Percentiles rank a stretch among this genome's conserved stretches.
phyloP scores from a whole-genome alignment of 768 basidiomycete species.

The Lactarius deliciosus region DNA sequence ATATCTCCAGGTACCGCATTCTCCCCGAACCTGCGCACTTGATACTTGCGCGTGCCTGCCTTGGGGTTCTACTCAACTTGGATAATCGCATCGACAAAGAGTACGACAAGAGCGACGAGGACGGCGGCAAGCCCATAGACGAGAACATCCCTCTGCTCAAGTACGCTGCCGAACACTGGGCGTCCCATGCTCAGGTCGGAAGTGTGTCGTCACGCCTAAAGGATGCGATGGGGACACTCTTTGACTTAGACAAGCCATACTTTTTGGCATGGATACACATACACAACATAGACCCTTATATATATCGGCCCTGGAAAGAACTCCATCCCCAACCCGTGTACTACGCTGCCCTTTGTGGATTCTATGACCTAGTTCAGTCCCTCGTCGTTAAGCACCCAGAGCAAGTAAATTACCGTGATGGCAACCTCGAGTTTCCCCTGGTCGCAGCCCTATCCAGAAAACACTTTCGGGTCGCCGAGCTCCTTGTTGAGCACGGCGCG shows the following conservation, averaged over 20 bases:
- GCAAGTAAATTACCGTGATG: background rate
- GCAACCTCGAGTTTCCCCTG: background rate
- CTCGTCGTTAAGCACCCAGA: background rate
- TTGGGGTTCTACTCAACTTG: background rate
- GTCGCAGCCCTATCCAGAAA: background rate
- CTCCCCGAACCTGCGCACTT: background rate
- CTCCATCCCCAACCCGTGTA: too few relatives aligned
- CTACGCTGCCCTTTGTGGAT: background rate
- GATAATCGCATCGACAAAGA: background rate
- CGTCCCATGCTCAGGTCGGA: background rate
- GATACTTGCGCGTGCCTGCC: background rate
- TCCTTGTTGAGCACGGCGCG: background rate
- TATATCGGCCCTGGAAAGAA: too few relatives aligned
- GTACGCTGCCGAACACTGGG: background rate
- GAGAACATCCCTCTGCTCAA: background rate
- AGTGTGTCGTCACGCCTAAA: background rate
- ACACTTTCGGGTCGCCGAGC: background rate
- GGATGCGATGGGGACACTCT: background rate
- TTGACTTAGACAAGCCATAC: background rate
- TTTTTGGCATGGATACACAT: background rate
- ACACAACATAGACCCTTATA: background rate
- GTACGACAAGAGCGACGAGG: too few relatives aligned
- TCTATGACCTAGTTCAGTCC: background rate
- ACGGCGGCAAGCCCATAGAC: background rate
- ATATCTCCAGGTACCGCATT: background rate